Percentiles rank a stretch among this genome's conserved stretches.
phyloP scores from a whole-genome alignment of 1,139 yeast genomes.

The Debaryomyces sp. region DNA sequence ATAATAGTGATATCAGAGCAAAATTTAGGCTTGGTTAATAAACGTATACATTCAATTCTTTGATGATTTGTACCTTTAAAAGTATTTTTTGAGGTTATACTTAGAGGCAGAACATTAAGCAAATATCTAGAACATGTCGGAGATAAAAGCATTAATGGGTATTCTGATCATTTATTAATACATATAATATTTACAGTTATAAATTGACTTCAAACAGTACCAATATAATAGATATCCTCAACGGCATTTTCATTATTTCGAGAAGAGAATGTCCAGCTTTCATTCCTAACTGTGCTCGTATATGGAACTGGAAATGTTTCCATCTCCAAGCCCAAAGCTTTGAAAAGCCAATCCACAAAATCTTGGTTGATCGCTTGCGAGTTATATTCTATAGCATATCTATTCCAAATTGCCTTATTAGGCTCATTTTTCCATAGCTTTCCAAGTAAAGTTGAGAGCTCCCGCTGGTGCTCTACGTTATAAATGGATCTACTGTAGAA shows the following conservation, averaged over 20 bases:
- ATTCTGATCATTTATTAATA: background rate
- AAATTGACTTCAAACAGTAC: background rate
- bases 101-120: too few relatives aligned
- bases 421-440: constrained; percentile 32
- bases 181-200: background rate
- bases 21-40: too few relatives aligned
- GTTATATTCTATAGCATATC: constrained; percentile 35
- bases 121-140: too few relatives aligned
- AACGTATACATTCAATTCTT: too few relatives aligned
- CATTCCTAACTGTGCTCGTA: constrained; percentile 11
- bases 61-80: too few relatives aligned
- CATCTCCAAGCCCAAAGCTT: constrained; percentile 7
- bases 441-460: constrained; percentile 27
- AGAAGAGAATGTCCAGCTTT: constrained; percentile 12
- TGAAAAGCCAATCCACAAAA: constrained; percentile 27
- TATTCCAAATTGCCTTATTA: constrained; percentile 29
- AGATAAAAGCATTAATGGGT: background rate
- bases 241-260: constrained; percentile 10
- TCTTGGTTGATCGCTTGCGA: constrained; percentile 11
- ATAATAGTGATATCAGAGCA: too few relatives aligned
- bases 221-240: constrained; percentile 13
- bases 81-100: too few relatives aligned
- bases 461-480: constrained; percentile 24
- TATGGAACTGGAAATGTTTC: background rate
- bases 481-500: constrained; percentile 31